Conservation (phyloP, 176 grass and related monocot species). For the Musa beccarii region DNA sequence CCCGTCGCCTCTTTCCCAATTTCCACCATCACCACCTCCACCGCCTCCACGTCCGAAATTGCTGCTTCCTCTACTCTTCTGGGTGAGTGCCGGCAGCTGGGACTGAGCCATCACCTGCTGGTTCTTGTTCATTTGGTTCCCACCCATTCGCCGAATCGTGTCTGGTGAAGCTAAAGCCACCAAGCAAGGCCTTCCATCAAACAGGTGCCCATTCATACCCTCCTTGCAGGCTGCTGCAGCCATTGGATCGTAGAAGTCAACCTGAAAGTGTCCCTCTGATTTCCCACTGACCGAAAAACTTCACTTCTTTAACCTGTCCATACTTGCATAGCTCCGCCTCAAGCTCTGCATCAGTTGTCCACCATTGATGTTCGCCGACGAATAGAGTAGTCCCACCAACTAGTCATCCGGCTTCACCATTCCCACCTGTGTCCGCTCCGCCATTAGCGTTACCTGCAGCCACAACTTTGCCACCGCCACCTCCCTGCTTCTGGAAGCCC, state of each 20-base stretch:
- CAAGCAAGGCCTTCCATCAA: slow-evolving; percentile 11
- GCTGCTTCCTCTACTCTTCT: slow-evolving; percentile 1
- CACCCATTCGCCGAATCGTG: slow-evolving; percentile 8
- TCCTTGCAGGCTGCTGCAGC: slow-evolving; percentile 16
- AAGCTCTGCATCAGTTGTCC: slow-evolving; percentile 49
- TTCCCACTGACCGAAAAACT: slow-evolving; percentile 35
- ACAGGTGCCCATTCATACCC: slow-evolving; percentile 14
- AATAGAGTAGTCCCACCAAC: slow-evolving; percentile 28
- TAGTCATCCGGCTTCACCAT: not conserved
- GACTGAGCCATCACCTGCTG: not conserved
- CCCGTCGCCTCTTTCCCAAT: slow-evolving; percentile 10
- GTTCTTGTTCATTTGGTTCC: slow-evolving; percentile 12
- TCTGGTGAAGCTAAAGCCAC: slow-evolving; percentile 15
- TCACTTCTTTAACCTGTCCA: slow-evolving; percentile 29
- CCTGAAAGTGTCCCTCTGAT: slow-evolving; percentile 35
- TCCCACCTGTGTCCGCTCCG: not conserved
- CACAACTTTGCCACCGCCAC: not conserved
- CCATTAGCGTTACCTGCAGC: slow-evolving; percentile 10
- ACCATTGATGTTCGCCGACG: slow-evolving; percentile 49
- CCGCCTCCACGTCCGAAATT: slow-evolving; percentile 3
- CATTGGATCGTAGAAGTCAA: slow-evolving; percentile 17
- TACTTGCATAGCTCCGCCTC: slow-evolving; percentile 44
- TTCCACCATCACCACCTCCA: not conserved
- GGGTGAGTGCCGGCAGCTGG: not conserved
- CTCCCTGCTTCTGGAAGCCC: slow-evolving; percentile 3